phyloP scores from a whole-genome alignment of 495 filamentous ascomycete genomes.

The Neurospora sp. region DNA sequence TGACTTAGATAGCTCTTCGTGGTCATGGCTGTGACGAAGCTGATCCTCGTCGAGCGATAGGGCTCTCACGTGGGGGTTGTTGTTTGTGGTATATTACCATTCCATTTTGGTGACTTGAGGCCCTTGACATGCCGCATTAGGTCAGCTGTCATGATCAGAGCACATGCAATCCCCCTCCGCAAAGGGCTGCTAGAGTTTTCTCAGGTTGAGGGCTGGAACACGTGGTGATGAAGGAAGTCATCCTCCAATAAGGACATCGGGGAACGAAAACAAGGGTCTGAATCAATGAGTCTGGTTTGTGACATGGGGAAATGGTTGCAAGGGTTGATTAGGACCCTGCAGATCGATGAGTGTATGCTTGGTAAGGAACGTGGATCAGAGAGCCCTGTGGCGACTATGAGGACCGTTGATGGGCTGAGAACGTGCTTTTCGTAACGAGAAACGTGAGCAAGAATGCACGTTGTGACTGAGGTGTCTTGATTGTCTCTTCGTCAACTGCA shows the following conservation, averaged over 20 bases:
- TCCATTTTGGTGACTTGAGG: neutral
- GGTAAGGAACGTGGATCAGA: neutral
- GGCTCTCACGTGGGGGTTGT: neutral
- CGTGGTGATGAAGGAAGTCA: neutral
- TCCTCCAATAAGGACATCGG: neutral
- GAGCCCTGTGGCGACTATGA: neutral
- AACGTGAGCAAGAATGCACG: neutral
- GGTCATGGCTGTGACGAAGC: neutral
- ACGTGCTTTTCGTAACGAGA: neutral
- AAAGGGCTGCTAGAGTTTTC: neutral
- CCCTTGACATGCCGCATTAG: neutral
- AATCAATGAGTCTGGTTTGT: neutral
- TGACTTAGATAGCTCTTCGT: neutral
- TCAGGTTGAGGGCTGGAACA: neutral
- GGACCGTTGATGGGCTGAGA: neutral
- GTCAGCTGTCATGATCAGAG: neutral
- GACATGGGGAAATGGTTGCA: neutral
- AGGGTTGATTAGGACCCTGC: neutral
- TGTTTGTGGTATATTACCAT: neutral
- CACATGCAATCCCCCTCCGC: neutral
- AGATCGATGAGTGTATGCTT: neutral
- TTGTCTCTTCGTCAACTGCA: neutral
- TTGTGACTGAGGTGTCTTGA: neutral
- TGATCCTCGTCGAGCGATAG: neutral
- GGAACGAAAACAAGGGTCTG: neutral